phyloP scores from a whole-genome alignment of 2,329 filamentous ascomycete genomes.

The Colletotrichum lentis region DNA sequence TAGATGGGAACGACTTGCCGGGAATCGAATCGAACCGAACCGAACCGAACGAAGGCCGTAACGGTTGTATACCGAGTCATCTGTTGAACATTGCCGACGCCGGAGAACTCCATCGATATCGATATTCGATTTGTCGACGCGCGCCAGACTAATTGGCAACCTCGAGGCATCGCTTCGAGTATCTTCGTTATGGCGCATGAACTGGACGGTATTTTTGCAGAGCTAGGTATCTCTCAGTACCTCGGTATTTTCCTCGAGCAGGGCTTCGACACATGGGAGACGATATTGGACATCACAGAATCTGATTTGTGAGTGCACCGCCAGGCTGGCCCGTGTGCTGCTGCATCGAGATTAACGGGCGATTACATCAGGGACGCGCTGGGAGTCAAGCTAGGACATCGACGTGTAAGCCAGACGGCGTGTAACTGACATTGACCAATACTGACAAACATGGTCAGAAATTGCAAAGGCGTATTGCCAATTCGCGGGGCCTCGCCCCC shows the following conservation, averaged over 20 bases:
- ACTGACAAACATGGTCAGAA: slow-evolving; percentile 59
- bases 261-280: slow-evolving; percentile 87
- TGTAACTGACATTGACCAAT: too few species aligned
- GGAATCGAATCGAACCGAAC: slow-evolving; percentile 3
- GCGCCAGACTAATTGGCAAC: not conserved
- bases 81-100: not conserved
- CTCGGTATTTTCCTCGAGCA: slow-evolving; percentile 76
- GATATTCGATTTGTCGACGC: not conserved
- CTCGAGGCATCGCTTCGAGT: not conserved
- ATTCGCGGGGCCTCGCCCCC: slow-evolving; percentile 70
- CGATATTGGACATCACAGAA: slow-evolving; percentile 83
- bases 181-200: slow-evolving; percentile 59
- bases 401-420: slow-evolving; percentile 66
- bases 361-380: slow-evolving; percentile 66
- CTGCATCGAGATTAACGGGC: not conserved
- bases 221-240: slow-evolving; percentile 82
- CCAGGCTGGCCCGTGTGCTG: not conserved
- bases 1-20: slow-evolving; percentile 17
- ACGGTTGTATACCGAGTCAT: not conserved
- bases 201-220: slow-evolving; percentile 72
- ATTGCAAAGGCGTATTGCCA: slow-evolving; percentile 83
- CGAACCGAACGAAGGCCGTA: slow-evolving; percentile 1
- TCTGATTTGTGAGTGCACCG: slow-evolving; percentile 73
- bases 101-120: not conserved
- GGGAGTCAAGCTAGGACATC: slow-evolving; percentile 81